Evolutionary conservation across 2,329 filamentous ascomycete genomes (phyloP).

Genomic region (Fusarium burgessii): DNA sequence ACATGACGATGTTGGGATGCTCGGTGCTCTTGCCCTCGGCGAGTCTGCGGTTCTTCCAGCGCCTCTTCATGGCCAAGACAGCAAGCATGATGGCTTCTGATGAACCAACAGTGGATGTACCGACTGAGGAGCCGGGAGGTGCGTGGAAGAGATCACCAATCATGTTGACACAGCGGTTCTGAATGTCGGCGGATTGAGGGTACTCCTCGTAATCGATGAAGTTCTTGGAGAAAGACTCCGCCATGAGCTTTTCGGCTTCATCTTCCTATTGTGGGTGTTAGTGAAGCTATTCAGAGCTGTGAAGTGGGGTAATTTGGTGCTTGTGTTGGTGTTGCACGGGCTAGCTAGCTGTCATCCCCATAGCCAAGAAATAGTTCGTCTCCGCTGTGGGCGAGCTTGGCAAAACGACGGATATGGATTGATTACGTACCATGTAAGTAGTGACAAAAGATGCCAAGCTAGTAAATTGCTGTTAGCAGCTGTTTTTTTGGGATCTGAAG

Average conservation of each 20-base stretch:
- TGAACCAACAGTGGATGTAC: conserved; percentile 88
- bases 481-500: not conserved
- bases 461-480: conserved; percentile 7
- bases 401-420: conserved; percentile 7
- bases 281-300: conserved; percentile 30
- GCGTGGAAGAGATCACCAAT: conserved; percentile 91
- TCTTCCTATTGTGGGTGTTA: conserved; percentile 72
- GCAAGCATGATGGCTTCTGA: conserved; percentile 89
- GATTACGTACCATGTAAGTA: conserved; percentile 83
- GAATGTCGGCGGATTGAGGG: conserved; percentile 83
- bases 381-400: conserved; percentile 22
- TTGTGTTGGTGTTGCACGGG: not conserved
- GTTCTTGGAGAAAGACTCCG: conserved; percentile 92
- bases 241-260: conserved; percentile 95
- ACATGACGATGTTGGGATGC: conserved; percentile 94
- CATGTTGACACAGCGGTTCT: conserved; percentile 93
- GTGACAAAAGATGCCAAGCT: conserved; percentile 94
- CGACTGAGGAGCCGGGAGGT: conserved; percentile 77
- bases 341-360: conserved; percentile 9
- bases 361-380: conserved; percentile 33
- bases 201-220: conserved; percentile 94
- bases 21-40: conserved; percentile 85
- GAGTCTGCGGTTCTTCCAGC: conserved; percentile 88
- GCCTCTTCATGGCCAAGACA: conserved; percentile 93
- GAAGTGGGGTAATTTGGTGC: conserved; percentile 10